A percentile compares a stretch with the other conserved stretches of the same genome.
These are phyloP conservation scores for Zelopaecilomyces penicillatus DNA, from an alignment of 2,329 filamentous ascomycete species.

Conservation along the genomic window DNA sequence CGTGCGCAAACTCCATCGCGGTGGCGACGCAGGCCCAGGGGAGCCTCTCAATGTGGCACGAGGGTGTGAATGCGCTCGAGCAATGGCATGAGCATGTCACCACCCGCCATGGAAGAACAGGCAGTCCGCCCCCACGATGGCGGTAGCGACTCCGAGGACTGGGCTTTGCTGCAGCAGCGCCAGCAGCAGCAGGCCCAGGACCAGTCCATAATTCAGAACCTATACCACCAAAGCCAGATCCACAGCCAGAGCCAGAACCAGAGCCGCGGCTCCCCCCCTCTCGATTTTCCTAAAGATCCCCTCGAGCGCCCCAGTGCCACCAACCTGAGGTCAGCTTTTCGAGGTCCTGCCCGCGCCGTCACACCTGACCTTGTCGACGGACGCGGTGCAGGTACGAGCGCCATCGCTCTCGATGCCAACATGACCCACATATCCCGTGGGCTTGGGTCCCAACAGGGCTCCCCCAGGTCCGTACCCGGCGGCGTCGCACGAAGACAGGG, in stretches of 20 bases:
- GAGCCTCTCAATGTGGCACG: constrained; percentile 23
- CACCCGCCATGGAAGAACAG: constrained; percentile 38
- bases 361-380: constrained; percentile 51
- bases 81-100: constrained; percentile 38
- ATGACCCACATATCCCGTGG: constrained; percentile 17
- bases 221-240: constrained; percentile 7
- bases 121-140: constrained; percentile 25
- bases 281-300: constrained; percentile 20
- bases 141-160: constrained; percentile 26
- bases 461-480: constrained; percentile 22
- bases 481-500: constrained; percentile 44
- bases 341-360: constrained; percentile 43
- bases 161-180: constrained; percentile 24
- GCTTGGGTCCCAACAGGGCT: constrained; percentile 23
- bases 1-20: neutral
- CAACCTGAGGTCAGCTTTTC: constrained; percentile 27
- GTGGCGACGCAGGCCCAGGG: neutral
- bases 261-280: constrained; percentile 10
- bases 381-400: constrained; percentile 18
- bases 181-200: constrained; percentile 19
- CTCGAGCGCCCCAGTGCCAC: constrained; percentile 28
- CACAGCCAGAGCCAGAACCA: constrained; percentile 9
- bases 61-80: constrained; percentile 28
- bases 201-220: constrained; percentile 11
- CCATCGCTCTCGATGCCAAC: constrained; percentile 13